Conservation (phyloP, 78 protist species). For the Andalucia godoyi region DNA sequence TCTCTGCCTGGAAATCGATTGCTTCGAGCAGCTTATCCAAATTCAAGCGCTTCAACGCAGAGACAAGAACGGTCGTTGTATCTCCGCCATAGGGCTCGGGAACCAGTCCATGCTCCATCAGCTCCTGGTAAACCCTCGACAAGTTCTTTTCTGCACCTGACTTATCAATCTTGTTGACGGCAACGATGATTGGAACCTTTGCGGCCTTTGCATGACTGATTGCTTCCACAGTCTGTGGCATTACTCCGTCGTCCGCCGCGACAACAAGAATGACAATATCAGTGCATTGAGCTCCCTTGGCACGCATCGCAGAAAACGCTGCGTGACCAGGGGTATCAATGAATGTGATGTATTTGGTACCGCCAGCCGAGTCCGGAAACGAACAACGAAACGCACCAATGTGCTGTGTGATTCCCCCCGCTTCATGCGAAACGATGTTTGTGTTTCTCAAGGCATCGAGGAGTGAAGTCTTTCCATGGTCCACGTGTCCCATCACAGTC, state of each 20-base stretch:
- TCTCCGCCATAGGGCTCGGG: conserved; percentile 71
- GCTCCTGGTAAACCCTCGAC: conserved; percentile 22
- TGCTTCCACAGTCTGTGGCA: conserved; percentile 68
- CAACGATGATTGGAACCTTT: conserved; percentile 60
- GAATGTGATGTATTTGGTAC: conserved; percentile 35
- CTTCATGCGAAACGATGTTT: conserved; percentile 62
- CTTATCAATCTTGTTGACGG: conserved; percentile 77
- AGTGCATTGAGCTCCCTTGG: conserved; percentile 65
- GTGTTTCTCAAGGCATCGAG: conserved; percentile 63
- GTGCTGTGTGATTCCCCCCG: conserved; percentile 92
- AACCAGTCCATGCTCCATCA: conserved; percentile 40
- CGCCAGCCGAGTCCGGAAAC: not conserved
- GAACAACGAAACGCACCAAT: conserved; percentile 41
- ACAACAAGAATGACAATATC: conserved; percentile 78
- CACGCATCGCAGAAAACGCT: conserved; percentile 72
- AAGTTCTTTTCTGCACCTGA: conserved; percentile 6
- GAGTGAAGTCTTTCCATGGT: conserved; percentile 88
- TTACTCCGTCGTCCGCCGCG: conserved; percentile 76
- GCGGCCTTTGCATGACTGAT: conserved; percentile 31
- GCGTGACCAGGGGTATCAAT: conserved; percentile 92
- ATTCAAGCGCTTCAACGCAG: conserved; percentile 21
- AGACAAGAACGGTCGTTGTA: conserved; percentile 33
- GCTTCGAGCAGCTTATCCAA: conserved; percentile 35
- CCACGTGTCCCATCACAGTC: conserved; percentile 89
- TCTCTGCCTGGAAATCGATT: conserved; percentile 27